Evolutionary conservation across 2,329 filamentous ascomycete species (phyloP).

Genomic region (Endothia cerciana): DNA sequence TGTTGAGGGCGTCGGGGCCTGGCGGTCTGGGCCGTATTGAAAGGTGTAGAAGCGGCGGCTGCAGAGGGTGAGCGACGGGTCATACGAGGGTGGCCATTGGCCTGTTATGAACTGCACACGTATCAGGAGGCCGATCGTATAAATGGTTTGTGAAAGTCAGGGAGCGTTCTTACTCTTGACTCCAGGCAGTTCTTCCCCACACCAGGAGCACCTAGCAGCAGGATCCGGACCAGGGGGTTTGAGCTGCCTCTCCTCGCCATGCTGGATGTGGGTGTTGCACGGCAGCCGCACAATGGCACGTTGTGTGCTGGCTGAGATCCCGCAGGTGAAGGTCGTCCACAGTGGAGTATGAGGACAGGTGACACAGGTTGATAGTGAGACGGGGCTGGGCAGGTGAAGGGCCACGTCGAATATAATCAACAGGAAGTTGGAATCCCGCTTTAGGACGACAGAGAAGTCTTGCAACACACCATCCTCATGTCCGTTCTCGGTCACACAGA

Average conservation of each 20-base stretch:
- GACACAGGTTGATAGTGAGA: no score
- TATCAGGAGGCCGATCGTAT: background rate
- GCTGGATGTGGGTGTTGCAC: background rate
- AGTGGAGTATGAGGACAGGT: no score
- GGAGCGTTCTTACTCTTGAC: conserved; percentile 30
- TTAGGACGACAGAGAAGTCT: no score
- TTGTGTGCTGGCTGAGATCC: no score
- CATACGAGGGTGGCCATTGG: conserved; percentile 37
- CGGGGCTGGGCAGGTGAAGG: no score
- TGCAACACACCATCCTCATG: no score
- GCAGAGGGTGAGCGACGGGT: conserved; percentile 37
- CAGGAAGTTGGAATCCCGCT: no score
- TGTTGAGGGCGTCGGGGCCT: conserved; percentile 2
- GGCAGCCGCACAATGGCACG: no score
- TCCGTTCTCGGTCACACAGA: no score
- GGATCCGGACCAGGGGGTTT: conserved; percentile 35
- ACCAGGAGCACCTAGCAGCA: conserved; percentile 36
- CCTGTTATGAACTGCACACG: conserved; percentile 34
- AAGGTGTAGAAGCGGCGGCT: conserved; percentile 37
- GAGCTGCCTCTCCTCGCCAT: conserved; percentile 24
- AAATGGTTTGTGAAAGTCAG: conserved; percentile 11
- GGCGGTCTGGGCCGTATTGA: conserved; percentile 8
- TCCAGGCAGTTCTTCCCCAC: conserved; percentile 39
- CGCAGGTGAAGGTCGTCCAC: no score
- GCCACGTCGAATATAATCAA: no score